A percentile compares a stretch with the other conserved stretches of the same genome.
phyloP scores from a whole-genome alignment of 1,284 basidiomycete species.

The Heterobasidion annosum region DNA sequence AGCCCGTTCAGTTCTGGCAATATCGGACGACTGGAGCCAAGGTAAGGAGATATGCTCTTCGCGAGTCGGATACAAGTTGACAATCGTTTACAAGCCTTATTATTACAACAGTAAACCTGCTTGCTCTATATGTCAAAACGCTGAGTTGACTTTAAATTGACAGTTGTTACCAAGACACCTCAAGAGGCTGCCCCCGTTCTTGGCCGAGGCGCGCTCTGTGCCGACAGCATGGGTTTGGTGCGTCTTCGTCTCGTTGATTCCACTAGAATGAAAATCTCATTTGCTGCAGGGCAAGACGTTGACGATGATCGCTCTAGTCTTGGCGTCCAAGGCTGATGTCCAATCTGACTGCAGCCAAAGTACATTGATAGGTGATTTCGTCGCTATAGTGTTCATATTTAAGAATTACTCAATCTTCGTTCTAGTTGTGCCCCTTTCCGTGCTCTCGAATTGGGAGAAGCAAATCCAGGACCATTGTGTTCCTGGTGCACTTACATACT shows the following conservation, averaged over 20 bases:
- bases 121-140: background rate
- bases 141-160: conserved; percentile 2
- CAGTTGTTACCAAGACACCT: conserved; percentile 75
- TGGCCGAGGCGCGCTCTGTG: conserved; percentile 77
- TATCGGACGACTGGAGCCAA: conserved; percentile 43
- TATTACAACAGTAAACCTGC: conserved; percentile 57
- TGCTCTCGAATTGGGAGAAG: conserved; percentile 87
- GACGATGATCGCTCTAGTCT: conserved; percentile 69
- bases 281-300: conserved; percentile 70
- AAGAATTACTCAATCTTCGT: background rate
- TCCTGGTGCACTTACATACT: conserved; percentile 43
- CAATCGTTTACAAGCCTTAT: conserved; percentile 30
- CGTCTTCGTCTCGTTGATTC: conserved; percentile 5
- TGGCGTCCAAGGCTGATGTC: conserved; percentile 65
- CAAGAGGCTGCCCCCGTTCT: conserved; percentile 57
- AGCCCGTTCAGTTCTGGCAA: conserved; percentile 85
- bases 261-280: background rate
- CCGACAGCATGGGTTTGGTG: conserved; percentile 81
- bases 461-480: conserved; percentile 76
- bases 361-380: conserved; percentile 63
- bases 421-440: conserved; percentile 77
- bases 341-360: conserved; percentile 47
- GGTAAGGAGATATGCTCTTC: conserved; percentile 23
- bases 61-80: background rate
- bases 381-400: background rate